A percentile compares a stretch with the other conserved stretches of the same genome.
These are phyloP conservation scores for Trichoderma atrobrunneum DNA, from an alignment of 2,329 filamentous ascomycete species.

Conservation along the genomic window DNA sequence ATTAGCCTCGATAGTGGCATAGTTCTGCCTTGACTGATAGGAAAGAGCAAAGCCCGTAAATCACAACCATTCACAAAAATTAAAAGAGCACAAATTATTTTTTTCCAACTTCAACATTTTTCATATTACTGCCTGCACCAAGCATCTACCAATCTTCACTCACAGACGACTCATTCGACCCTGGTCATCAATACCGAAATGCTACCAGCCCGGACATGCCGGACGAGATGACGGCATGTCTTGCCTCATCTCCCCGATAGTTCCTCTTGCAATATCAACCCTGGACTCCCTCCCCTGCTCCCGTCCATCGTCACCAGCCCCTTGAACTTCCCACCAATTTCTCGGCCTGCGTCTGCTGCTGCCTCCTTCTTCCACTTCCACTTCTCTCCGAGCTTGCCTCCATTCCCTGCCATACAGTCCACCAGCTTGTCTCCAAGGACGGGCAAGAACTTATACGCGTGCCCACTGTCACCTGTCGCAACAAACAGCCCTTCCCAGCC, in stretches of 20 bases:
- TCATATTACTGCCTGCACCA: background rate
- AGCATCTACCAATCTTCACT: background rate
- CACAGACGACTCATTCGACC: background rate
- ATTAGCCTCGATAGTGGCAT: background rate
- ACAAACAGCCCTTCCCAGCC: conserved; percentile 57
- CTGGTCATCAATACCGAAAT: background rate
- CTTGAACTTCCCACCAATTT: conserved; percentile 37
- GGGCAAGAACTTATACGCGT: conserved; percentile 68
- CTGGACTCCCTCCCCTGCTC: conserved; percentile 48
- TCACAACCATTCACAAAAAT: background rate
- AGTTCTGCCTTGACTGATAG: background rate
- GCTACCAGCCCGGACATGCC: background rate
- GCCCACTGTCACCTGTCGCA: conserved; percentile 61
- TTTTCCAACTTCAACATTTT: background rate
- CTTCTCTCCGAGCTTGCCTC: conserved; percentile 52
- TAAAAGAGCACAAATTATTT: background rate
- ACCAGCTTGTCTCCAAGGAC: conserved; percentile 61
- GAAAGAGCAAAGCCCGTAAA: background rate
- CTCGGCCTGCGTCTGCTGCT: conserved; percentile 34
- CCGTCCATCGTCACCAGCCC: conserved; percentile 52
- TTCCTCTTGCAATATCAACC: conserved; percentile 46
- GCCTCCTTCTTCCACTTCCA: conserved; percentile 63
- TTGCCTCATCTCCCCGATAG: conserved; percentile 26
- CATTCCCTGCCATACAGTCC: conserved; percentile 50
- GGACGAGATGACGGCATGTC: background rate